Evolutionary conservation across 305 asterid species (phyloP).

Genomic region (Fraxinus ornus): DNA sequence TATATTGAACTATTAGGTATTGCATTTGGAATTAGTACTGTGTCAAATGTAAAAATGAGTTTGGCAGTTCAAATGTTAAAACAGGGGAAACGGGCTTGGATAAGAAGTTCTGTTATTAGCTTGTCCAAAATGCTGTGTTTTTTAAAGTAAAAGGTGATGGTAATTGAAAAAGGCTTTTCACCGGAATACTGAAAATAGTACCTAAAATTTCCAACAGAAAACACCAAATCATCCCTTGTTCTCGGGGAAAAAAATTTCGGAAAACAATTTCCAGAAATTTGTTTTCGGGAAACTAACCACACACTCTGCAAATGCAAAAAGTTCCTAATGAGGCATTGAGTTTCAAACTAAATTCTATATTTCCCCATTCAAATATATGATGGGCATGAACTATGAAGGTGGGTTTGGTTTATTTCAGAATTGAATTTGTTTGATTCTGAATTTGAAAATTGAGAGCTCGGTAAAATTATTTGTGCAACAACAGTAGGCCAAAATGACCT

Average conservation of each 20-base stretch:
- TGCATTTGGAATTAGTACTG: not conserved
- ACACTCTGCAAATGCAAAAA: not conserved
- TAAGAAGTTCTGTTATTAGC: not conserved
- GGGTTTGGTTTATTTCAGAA: not conserved
- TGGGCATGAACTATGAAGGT: not conserved
- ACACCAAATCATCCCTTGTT: not conserved
- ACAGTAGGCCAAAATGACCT: not conserved
- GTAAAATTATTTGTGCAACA: not conserved
- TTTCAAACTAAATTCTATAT: not conserved
- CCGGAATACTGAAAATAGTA: not conserved
- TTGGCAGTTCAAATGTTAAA: not conserved
- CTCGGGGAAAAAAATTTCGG: not conserved
- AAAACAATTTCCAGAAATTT: not conserved
- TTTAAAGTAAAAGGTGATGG: not conserved
- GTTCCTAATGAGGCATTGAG: not conserved
- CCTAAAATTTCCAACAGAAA: not conserved
- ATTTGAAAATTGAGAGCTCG: not conserved
- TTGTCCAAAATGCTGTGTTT: not conserved
- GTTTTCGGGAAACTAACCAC: not conserved
- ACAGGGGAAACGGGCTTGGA: not conserved
- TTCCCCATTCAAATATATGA: not conserved
- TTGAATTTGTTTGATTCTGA: not conserved
- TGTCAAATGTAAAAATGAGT: not conserved
- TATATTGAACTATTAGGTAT: not conserved
- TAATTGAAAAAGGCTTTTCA: not conserved